Evolutionary conservation across 2,329 filamentous ascomycete species (phyloP).

Genomic region (Claviceps cyperi): DNA sequence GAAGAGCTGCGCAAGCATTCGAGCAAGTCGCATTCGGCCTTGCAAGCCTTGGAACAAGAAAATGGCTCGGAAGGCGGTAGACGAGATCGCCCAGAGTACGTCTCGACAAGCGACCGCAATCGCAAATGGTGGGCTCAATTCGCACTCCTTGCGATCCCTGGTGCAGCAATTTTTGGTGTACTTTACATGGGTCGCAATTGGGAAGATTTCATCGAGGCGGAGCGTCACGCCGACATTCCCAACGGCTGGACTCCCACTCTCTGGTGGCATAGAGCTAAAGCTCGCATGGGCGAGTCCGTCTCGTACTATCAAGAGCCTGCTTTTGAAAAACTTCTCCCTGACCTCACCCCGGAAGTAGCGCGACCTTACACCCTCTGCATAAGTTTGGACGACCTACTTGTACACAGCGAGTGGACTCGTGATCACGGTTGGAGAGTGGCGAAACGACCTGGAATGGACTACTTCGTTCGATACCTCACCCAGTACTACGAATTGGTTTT

Average conservation of each 20-base stretch:
- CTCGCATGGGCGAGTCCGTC: conserved; percentile 60
- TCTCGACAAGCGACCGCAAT: conserved; percentile 79
- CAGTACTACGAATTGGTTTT: conserved; percentile 97
- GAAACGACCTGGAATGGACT: conserved; percentile 89
- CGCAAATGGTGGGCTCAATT: conserved; percentile 64
- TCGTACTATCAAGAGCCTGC: conserved; percentile 94
- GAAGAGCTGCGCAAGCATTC: conserved; percentile 47
- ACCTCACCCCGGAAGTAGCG: conserved; percentile 62
- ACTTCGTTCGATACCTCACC: conserved; percentile 90
- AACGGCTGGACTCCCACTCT: conserved; percentile 62
- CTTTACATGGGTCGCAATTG: conserved; percentile 79
- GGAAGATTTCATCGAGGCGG: conserved; percentile 66
- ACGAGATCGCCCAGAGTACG: conserved; percentile 56
- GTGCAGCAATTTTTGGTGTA: conserved; percentile 40
- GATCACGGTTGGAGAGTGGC: conserved; percentile 92
- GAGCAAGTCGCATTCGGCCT: conserved; percentile 17
- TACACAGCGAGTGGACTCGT: conserved; percentile 88
- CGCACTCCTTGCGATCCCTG: conserved; percentile 49
- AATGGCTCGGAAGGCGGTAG: conserved; percentile 17
- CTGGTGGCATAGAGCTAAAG: conserved; percentile 69
- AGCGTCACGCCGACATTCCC: conserved; percentile 53
- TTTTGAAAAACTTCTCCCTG: conserved; percentile 82
- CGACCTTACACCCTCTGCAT: conserved; percentile 87
- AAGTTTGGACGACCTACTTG: conserved; percentile 81
- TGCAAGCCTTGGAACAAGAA: conserved; percentile 24